These are phyloP conservation scores for Carex littledalei DNA, from an alignment of 176 grass and related monocot species.

Conservation along the genomic window DNA sequence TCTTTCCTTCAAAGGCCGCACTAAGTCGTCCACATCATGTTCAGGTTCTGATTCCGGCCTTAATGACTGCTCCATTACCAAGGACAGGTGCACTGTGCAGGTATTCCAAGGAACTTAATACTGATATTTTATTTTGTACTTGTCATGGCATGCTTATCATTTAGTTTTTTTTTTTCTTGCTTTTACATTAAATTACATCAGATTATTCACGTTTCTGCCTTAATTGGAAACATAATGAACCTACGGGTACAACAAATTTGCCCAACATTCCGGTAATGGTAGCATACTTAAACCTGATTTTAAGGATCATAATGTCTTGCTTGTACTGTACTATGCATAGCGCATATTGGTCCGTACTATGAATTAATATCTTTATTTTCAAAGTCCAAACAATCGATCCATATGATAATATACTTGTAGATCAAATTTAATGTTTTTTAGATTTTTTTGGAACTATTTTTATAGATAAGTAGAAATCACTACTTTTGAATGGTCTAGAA, in stretches of 20 bases:
- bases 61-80: slow-evolving; percentile 69
- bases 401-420: no score
- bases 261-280: neutral
- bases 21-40: slow-evolving; percentile 15
- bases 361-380: no score
- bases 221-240: neutral
- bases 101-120: neutral
- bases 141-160: neutral
- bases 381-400: no score
- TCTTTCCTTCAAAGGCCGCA: slow-evolving; percentile 21
- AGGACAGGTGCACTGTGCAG: slow-evolving; percentile 91
- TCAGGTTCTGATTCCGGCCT: slow-evolving; percentile 22
- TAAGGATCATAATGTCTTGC: neutral
- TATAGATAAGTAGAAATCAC: no score
- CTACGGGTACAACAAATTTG: neutral
- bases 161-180: neutral
- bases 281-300: neutral
- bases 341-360: no score
- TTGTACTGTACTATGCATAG: no score
- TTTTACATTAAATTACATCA: slow-evolving; percentile 8
- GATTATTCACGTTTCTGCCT: neutral
- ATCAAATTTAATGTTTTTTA: no score
- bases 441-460: no score
- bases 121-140: neutral
- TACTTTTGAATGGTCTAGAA: no score